Evolutionary conservation across 2,329 filamentous ascomycete species (phyloP).

Genomic region (Trichoderma citrinoviride): DNA sequence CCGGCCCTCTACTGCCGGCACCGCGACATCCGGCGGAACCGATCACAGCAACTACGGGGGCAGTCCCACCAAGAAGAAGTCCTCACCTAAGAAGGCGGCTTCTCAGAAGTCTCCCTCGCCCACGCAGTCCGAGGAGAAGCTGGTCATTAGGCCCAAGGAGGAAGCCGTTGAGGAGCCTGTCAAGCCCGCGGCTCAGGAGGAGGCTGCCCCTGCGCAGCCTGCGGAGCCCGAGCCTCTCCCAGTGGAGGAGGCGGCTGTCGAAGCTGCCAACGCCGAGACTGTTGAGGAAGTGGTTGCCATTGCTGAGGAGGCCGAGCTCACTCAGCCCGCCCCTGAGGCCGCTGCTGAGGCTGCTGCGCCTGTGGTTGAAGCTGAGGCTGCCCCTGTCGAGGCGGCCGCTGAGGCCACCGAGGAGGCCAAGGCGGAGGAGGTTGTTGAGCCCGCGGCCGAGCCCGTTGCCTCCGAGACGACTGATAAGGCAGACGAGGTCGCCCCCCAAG

Average conservation of each 20-base stretch:
- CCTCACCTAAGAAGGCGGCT: neutral
- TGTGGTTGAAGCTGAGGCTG: neutral
- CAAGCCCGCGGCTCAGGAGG: conserved; percentile 3
- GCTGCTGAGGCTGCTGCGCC: neutral
- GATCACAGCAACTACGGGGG: neutral
- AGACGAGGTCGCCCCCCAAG: neutral
- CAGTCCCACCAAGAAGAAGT: conserved; percentile 3
- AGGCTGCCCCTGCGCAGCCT: conserved; percentile 3
- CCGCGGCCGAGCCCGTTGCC: neutral
- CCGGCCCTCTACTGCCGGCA: conserved; percentile 12
- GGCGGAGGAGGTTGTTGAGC: conserved; percentile 17
- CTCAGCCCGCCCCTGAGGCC: conserved; percentile 9
- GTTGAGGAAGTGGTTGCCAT: conserved; percentile 19
- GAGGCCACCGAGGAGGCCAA: conserved; percentile 18
- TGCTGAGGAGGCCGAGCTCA: conserved; percentile 18
- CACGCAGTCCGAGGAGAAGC: neutral
- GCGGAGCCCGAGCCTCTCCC: conserved; percentile 7
- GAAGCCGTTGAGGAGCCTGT: conserved; percentile 17
- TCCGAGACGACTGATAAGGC: neutral
- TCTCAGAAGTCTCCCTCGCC: conserved; percentile 2
- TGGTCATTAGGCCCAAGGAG: neutral
- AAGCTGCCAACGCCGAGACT: conserved; percentile 21
- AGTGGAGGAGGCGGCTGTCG: conserved; percentile 20
- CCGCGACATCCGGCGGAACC: neutral
- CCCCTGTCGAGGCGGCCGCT: conserved; percentile 4